These are phyloP conservation scores for Thalassiosira livingstoniorum DNA, from an alignment of 352 stramenopile species.

Conservation along the genomic window DNA sequence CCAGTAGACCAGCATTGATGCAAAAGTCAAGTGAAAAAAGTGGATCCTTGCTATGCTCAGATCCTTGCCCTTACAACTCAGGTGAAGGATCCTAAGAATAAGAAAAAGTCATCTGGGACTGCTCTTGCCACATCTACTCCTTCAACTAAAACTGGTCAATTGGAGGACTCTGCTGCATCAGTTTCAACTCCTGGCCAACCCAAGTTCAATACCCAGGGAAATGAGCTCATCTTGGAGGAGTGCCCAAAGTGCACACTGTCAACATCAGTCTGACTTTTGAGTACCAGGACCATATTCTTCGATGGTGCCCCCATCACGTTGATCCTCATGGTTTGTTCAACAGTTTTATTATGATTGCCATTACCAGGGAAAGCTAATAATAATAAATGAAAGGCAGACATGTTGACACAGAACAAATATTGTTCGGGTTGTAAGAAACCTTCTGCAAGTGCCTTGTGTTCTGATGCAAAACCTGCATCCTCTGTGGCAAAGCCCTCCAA, in stretches of 20 bases:
- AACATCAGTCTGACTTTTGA: neutral
- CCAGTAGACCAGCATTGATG: conserved; percentile 34
- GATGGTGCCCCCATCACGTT: conserved; percentile 20
- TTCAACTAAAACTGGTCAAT: neutral
- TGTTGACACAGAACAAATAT: too few species aligned
- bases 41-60: conserved; percentile 15
- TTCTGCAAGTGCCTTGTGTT: neutral
- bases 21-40: conserved; percentile 9
- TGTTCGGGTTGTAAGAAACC: neutral
- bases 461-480: neutral
- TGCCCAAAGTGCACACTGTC: neutral
- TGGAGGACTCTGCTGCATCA: too few species aligned
- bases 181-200: too few species aligned
- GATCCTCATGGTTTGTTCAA: neutral
- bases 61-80: conserved; percentile 7
- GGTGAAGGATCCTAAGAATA: neutral
- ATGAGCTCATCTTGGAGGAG: neutral
- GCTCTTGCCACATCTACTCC: too few species aligned
- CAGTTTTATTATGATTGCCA: conserved; percentile 5
- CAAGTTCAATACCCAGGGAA: too few species aligned
- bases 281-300: neutral
- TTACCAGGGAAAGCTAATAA: neutral
- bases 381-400: conserved; percentile 2
- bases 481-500: neutral
- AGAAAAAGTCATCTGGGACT: neutral